Percentiles rank a stretch among this genome's conserved stretches.
phyloP scores from a whole-genome alignment of 2,329 filamentous ascomycete species.

The Ustulina deusta region DNA sequence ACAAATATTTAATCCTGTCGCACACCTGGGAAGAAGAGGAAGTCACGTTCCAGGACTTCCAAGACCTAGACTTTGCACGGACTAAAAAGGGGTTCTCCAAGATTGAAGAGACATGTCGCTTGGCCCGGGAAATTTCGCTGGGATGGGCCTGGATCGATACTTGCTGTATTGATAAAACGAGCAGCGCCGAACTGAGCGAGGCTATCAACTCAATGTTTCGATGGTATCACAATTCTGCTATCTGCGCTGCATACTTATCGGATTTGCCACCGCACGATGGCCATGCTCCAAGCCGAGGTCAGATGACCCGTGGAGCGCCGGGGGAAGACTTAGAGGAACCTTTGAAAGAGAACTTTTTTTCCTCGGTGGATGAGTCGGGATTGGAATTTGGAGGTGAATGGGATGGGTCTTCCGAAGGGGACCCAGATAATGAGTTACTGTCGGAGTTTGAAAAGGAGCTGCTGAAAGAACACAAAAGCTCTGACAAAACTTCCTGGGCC shows the following conservation, averaged over 20 bases:
- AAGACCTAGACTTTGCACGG: not conserved
- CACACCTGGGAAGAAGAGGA: not conserved
- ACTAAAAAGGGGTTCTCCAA: not conserved
- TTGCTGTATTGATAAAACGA: constrained; percentile 17
- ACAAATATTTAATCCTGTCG: not conserved
- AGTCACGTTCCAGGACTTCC: not conserved
- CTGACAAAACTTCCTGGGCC: not conserved
- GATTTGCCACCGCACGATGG: not conserved
- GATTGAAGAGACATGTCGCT: not conserved
- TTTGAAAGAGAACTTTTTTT: too few relatives aligned
- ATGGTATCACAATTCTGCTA: not conserved
- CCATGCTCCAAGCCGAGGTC: not conserved
- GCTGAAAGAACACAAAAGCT: too few relatives aligned
- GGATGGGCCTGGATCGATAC: not conserved
- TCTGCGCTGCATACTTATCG: constrained; percentile 12
- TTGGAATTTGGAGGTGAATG: too few relatives aligned
- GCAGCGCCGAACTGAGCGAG: constrained; percentile 5
- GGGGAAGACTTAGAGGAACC: too few relatives aligned
- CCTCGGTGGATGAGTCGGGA: too few relatives aligned
- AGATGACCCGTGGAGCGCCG: not conserved
- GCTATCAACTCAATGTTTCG: constrained; percentile 18
- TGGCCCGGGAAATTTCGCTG: not conserved
- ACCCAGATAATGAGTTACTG: too few relatives aligned
- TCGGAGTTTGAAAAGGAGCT: too few relatives aligned
- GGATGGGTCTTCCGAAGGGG: too few relatives aligned